phyloP scores from a whole-genome alignment of 2,329 filamentous ascomycete genomes.

The Cordyceps pruinosa region DNA sequence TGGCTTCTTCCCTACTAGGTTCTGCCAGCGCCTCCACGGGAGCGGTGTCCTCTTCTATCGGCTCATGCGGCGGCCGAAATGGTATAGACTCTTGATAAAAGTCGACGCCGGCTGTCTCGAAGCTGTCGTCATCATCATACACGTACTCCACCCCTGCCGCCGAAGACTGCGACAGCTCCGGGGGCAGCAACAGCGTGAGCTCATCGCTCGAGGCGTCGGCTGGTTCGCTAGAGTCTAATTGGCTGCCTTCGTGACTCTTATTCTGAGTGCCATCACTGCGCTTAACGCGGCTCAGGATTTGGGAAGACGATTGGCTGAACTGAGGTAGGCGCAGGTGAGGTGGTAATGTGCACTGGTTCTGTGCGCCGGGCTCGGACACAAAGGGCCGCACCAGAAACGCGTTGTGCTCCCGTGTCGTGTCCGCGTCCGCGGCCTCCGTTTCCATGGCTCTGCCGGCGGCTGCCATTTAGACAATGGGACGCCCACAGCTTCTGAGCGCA shows the following conservation, averaged over 20 bases:
- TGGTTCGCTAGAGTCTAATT: background rate
- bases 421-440: background rate
- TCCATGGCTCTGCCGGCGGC: background rate
- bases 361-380: background rate
- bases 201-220: background rate
- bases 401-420: background rate
- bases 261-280: background rate
- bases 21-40: constrained; percentile 15
- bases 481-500: background rate
- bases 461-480: background rate
- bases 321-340: constrained; percentile 6
- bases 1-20: constrained; percentile 5
- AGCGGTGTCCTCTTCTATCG: constrained; percentile 15
- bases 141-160: background rate
- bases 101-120: constrained; percentile 18
- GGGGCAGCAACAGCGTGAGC: background rate
- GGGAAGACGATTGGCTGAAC: constrained; percentile 13
- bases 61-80: constrained; percentile 20
- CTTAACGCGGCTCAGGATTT: constrained; percentile 16
- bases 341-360: background rate
- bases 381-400: constrained; percentile 3
- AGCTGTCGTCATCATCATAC: constrained; percentile 2
- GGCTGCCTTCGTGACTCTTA: background rate
- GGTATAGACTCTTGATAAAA: constrained; percentile 25
- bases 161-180: background rate